Evolutionary conservation across 768 basidiomycete genomes (phyloP).

Genomic region (Rhizopogon vinicolor): DNA sequence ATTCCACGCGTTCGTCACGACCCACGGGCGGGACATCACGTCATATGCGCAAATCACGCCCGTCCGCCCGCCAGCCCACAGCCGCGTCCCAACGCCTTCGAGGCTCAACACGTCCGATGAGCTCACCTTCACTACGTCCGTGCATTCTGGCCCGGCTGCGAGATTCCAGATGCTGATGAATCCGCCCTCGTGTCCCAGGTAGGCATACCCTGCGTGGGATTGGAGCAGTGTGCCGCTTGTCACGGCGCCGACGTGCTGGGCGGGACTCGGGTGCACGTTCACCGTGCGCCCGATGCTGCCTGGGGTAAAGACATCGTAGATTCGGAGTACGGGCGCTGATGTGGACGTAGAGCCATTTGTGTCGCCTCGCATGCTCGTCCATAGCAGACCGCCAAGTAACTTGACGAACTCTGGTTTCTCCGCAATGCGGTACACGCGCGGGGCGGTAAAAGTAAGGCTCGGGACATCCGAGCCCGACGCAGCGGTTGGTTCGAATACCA

Average conservation of each 20-base stretch:
- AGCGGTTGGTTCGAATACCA: constrained; percentile 59
- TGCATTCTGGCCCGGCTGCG: constrained; percentile 52
- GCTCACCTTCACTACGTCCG: constrained; percentile 76
- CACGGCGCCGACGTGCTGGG: constrained; percentile 75
- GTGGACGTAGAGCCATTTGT: constrained; percentile 35
- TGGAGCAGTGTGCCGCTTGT: constrained; percentile 77
- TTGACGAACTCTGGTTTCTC: constrained; percentile 82
- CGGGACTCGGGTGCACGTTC: constrained; percentile 33
- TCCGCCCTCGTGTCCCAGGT: constrained; percentile 91
- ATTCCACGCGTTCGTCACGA: constrained; percentile 82
- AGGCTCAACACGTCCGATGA: constrained; percentile 78
- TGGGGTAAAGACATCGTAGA: constrained; percentile 72
- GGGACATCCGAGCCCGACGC: constrained; percentile 33
- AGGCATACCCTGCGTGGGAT: constrained; percentile 60
- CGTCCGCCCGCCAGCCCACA: constrained; percentile 87
- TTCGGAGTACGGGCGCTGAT: constrained; percentile 67
- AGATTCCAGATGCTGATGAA: constrained; percentile 79
- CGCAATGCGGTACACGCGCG: constrained; percentile 61
- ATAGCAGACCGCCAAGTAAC: constrained; percentile 71
- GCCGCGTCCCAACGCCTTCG: constrained; percentile 74
- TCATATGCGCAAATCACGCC: constrained; percentile 84
- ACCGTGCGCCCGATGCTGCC: constrained; percentile 51
- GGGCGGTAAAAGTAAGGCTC: constrained; percentile 41
- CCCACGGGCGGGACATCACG: constrained; percentile 70
- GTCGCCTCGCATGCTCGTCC: constrained; percentile 69